Evolutionary conservation across 129 eudicot species (phyloP).

Genomic region (Ambrosia trifida): DNA sequence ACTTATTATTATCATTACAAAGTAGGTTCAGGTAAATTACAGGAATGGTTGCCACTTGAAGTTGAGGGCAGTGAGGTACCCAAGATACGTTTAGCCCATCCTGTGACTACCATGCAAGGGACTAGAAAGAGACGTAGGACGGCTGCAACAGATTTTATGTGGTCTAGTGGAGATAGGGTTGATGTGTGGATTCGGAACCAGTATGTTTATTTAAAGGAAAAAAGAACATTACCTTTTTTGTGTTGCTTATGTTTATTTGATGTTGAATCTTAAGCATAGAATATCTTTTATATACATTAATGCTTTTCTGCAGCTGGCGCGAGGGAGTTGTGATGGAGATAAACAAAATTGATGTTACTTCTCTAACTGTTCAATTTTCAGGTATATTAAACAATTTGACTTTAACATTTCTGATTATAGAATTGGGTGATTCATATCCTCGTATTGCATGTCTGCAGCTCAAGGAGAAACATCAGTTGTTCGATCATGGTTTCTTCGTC

Average conservation of each 20-base stretch:
- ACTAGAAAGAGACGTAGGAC: conserved; percentile 81
- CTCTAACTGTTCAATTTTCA: conserved; percentile 68
- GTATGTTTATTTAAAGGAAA: conserved; percentile 41
- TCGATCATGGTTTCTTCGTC: conserved; percentile 63
- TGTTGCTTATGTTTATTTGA: background rate
- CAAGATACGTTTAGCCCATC: conserved; percentile 65
- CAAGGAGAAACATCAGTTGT: conserved; percentile 54
- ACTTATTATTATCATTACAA: background rate
- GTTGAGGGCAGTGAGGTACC: conserved; percentile 55
- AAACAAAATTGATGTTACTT: conserved; percentile 56
- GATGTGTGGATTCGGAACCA: conserved; percentile 78
- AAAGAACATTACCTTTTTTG: background rate
- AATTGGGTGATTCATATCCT: background rate
- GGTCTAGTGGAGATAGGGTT: conserved; percentile 88
- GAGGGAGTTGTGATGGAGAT: conserved; percentile 77
- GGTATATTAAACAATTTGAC: conserved; percentile 43
- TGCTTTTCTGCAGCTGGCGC: conserved; percentile 71
- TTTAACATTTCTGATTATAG: background rate
- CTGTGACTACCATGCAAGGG: conserved; percentile 58
- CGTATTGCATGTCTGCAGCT: conserved; percentile 40
- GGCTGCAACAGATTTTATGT: conserved; percentile 57
- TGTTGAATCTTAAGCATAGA: background rate
- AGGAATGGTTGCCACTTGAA: conserved; percentile 82
- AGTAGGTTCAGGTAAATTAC: conserved; percentile 45
- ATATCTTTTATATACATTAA: conserved; percentile 12